These are phyloP conservation scores for Nannizziopsis barbatae DNA, from an alignment of 2,329 filamentous ascomycete genomes.

Conservation along the genomic window DNA sequence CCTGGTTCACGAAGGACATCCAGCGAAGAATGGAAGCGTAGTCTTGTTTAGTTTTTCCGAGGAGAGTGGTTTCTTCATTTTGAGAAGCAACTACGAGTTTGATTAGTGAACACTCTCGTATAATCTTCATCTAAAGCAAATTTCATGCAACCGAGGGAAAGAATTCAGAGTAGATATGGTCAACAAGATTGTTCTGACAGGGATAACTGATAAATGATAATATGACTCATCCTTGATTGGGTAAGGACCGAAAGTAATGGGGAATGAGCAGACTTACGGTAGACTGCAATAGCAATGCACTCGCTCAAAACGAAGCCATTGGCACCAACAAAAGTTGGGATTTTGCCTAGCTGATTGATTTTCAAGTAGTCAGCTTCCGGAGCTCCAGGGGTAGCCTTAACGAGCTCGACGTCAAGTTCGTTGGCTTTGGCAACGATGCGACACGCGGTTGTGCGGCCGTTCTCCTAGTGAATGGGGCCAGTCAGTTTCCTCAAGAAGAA, in stretches of 20 bases:
- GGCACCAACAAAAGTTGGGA: constrained; percentile 82
- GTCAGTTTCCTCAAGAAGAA: constrained; percentile 17
- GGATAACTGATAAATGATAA: constrained; percentile 80
- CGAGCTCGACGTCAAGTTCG: constrained; percentile 78
- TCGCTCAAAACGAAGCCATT: constrained; percentile 87
- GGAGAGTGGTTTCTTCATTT: constrained; percentile 98
- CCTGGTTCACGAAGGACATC: constrained; percentile 92
- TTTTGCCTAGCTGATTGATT: constrained; percentile 76
- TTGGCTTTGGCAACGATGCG: constrained; percentile 96
- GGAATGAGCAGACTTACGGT: constrained; percentile 62
- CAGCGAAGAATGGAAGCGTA: constrained; percentile 96
- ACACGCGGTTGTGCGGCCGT: constrained; percentile 80
- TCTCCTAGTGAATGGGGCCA: constrained; percentile 49
- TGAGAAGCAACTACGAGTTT: constrained; percentile 71
- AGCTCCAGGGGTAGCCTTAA: constrained; percentile 55
- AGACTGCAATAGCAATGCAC: constrained; percentile 90
- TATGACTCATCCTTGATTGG: constrained; percentile 58
- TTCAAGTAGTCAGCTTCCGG: constrained; percentile 67
- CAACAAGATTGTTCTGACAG: constrained; percentile 92
- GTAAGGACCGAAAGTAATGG: constrained; percentile 16
- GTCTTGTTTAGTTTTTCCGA: constrained; percentile 99
- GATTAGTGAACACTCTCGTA: background rate
- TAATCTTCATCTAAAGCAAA: constrained; percentile 21
- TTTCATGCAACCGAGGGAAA: constrained; percentile 27
- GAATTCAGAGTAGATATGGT: constrained; percentile 65